phyloP scores from a whole-genome alignment of 2,329 filamentous ascomycete genomes.

The Trichoderma lentiforme region DNA sequence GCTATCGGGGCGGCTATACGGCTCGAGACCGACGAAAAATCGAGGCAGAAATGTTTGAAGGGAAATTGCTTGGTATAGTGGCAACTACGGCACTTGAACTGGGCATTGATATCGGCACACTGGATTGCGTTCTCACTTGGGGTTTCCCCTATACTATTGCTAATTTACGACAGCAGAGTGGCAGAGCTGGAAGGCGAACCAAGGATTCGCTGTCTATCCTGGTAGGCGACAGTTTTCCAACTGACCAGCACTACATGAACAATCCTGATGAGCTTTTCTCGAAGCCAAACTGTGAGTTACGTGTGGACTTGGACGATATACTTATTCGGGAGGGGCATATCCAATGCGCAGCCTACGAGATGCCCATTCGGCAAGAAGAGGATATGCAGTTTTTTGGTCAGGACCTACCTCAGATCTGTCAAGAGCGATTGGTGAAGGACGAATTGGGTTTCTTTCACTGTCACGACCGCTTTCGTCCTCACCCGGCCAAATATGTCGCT shows the following conservation, averaged over 20 bases:
- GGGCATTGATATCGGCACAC: slow-evolving; percentile 88
- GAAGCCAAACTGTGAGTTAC: slow-evolving; percentile 81
- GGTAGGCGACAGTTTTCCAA: slow-evolving; percentile 83
- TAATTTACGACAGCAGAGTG: slow-evolving; percentile 91
- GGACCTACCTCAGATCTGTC: slow-evolving; percentile 67
- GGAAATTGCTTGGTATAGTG: slow-evolving; percentile 86
- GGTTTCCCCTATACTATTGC: slow-evolving; percentile 96
- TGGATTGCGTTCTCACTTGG: slow-evolving; percentile 91
- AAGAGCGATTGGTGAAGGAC: slow-evolving; percentile 71
- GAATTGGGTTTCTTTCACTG: slow-evolving; percentile 83
- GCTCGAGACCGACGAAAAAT: slow-evolving; percentile 84
- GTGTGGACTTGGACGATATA: slow-evolving; percentile 89
- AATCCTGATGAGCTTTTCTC: slow-evolving; percentile 93
- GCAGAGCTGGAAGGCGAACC: slow-evolving; percentile 85
- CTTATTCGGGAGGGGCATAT: slow-evolving; percentile 90
- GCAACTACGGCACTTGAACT: slow-evolving; percentile 91
- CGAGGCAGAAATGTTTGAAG: slow-evolving; percentile 95
- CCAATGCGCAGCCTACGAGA: slow-evolving; percentile 92
- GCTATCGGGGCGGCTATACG: slow-evolving; percentile 92
- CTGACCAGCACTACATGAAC: slow-evolving; percentile 95
- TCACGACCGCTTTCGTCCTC: slow-evolving; percentile 80
- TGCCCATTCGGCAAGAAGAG: slow-evolving; percentile 78
- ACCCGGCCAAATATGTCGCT: slow-evolving; percentile 76
- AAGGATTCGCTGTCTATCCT: slow-evolving; percentile 90
- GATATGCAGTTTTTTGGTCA: slow-evolving; percentile 78